These are phyloP conservation scores for Blepharisma japonicum DNA, from an alignment of 73 alveolate species.

Conservation along the genomic window DNA sequence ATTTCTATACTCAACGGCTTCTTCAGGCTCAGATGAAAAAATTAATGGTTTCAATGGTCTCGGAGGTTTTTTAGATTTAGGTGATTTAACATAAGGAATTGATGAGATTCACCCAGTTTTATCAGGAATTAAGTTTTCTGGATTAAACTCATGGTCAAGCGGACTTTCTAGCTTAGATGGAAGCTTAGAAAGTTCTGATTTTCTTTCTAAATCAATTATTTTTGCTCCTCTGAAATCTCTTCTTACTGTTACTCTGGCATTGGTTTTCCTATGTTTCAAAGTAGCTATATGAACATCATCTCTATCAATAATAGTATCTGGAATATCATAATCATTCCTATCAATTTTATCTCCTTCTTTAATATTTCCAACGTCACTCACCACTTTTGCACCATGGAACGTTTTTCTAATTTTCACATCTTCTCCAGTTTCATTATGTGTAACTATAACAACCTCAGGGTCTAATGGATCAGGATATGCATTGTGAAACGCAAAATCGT, in stretches of 20 bases:
- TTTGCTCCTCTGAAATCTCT: constrained; percentile 23
- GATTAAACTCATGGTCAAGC: too few relatives aligned
- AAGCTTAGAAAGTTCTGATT: background rate
- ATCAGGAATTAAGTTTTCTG: too few relatives aligned
- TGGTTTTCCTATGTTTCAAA: constrained; percentile 1
- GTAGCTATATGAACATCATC: constrained; percentile 24
- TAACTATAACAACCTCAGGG: constrained; percentile 12
- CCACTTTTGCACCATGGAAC: constrained; percentile 13
- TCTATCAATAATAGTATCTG: constrained; percentile 5
- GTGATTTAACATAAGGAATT: too few relatives aligned
- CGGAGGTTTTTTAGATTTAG: too few relatives aligned
- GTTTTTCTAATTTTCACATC: constrained; percentile 21
- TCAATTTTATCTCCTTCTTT: background rate
- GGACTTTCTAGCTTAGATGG: too few relatives aligned
- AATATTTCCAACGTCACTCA: background rate
- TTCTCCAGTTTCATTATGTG: constrained; percentile 28
- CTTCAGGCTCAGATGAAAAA: too few relatives aligned
- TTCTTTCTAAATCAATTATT: constrained; percentile 21
- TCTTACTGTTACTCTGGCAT: constrained; percentile 18
- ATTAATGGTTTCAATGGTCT: too few relatives aligned
- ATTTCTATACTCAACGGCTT: too few relatives aligned
- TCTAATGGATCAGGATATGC: constrained; percentile 19
- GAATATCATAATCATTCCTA: constrained; percentile 23
- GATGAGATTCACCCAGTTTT: too few relatives aligned
- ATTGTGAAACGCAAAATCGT: background rate